Conservation (phyloP, 2,329 filamentous ascomycete genomes). For the Annulohypoxylon truncatum region DNA sequence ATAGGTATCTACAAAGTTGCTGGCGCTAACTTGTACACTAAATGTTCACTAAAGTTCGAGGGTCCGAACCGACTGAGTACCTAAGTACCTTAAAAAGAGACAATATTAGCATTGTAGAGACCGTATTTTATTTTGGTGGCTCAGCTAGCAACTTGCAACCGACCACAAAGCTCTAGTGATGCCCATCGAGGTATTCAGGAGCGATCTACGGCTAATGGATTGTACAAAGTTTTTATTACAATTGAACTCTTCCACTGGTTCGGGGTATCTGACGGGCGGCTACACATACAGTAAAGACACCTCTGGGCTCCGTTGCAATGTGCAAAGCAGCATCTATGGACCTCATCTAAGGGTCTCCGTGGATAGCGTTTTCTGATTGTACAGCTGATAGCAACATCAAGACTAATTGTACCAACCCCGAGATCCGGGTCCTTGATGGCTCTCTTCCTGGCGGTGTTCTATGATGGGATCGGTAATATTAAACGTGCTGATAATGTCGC, state of each 20-base stretch:
- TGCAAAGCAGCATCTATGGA: background rate
- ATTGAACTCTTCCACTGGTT: background rate
- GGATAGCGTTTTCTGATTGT: background rate
- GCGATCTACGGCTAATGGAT: conserved; percentile 1
- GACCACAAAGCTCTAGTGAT: background rate
- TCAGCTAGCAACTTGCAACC: background rate
- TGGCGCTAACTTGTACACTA: background rate
- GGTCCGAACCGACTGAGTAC: background rate
- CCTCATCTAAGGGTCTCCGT: background rate
- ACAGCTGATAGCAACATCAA: background rate
- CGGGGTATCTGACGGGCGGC: background rate
- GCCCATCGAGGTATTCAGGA: background rate
- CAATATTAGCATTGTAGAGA: background rate
- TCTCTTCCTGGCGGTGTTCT: conserved; percentile 76
- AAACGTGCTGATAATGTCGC: conserved; percentile 79
- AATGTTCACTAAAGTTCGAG: background rate
- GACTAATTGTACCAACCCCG: conserved; percentile 73
- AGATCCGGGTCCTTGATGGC: conserved; percentile 62
- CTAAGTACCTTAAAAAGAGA: background rate
- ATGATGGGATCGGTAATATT: conserved; percentile 85
- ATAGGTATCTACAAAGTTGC: background rate
- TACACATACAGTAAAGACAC: background rate
- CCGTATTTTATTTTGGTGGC: background rate
- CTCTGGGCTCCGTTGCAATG: background rate
- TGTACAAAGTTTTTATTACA: background rate